phyloP scores from a whole-genome alignment of 2,329 filamentous ascomycete genomes.

The Phaeoacremonium minimum region DNA sequence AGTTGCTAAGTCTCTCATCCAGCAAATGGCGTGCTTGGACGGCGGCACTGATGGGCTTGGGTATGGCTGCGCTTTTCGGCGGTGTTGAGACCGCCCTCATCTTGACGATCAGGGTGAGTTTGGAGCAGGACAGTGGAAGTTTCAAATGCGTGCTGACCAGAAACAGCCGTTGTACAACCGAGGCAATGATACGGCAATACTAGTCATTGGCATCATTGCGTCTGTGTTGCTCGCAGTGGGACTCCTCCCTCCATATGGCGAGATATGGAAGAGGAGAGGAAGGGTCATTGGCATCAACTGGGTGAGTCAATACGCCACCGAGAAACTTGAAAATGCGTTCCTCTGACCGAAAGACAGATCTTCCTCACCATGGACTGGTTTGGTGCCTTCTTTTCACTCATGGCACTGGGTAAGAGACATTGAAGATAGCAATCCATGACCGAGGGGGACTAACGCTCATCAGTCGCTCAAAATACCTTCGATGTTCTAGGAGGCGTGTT shows the following conservation, averaged over 20 bases:
- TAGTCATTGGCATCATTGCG: slow-evolving; percentile 53
- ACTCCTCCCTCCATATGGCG: slow-evolving; percentile 56
- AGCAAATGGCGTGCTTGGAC: slow-evolving; percentile 44
- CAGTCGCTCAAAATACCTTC: slow-evolving; percentile 56
- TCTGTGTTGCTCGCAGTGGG: slow-evolving; percentile 52
- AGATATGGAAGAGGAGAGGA: slow-evolving; percentile 57
- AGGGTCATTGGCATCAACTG: slow-evolving; percentile 58
- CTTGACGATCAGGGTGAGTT: slow-evolving; percentile 46
- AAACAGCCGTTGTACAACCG: slow-evolving; percentile 45
- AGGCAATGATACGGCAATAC: slow-evolving; percentile 48
- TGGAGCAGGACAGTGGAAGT: neutral
- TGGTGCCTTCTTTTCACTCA: slow-evolving; percentile 60
- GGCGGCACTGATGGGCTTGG: slow-evolving; percentile 33
- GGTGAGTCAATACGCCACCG: slow-evolving; percentile 15
- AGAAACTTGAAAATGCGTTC: neutral
- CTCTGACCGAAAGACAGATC: slow-evolving; percentile 19
- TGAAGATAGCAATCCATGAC: too few species aligned
- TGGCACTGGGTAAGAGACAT: slow-evolving; percentile 56
- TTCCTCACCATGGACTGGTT: slow-evolving; percentile 57
- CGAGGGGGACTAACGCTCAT: neutral
- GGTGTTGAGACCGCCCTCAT: slow-evolving; percentile 53
- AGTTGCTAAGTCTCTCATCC: slow-evolving; percentile 1
- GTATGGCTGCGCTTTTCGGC: slow-evolving; percentile 38
- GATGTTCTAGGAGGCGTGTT: slow-evolving; percentile 56
- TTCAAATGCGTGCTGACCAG: slow-evolving; percentile 4